Evolutionary conservation across 495 filamentous ascomycete species (phyloP).

Genomic region (Penicillium fimorum): DNA sequence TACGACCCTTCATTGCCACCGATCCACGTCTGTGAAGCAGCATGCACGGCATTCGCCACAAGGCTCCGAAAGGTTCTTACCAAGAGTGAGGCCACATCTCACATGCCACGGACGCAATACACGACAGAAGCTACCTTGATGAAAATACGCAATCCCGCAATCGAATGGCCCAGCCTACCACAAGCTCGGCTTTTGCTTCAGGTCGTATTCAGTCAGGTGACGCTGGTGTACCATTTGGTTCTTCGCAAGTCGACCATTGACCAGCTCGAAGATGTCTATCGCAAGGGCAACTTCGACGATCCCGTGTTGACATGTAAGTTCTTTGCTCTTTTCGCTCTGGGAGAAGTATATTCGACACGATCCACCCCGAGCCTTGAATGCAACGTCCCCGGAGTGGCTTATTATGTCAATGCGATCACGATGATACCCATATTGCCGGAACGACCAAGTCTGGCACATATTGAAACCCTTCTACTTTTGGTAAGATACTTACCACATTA

Average conservation of each 20-base stretch:
- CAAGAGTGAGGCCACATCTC: slow-evolving; percentile 18
- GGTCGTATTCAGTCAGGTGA: slow-evolving; percentile 28
- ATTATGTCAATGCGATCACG: slow-evolving; percentile 34
- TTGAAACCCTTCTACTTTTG: slow-evolving; percentile 29
- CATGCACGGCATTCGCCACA: slow-evolving; percentile 37
- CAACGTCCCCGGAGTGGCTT: slow-evolving; percentile 29
- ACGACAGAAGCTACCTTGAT: slow-evolving; percentile 24
- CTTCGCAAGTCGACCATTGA: slow-evolving; percentile 28
- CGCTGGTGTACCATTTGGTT: slow-evolving; percentile 32
- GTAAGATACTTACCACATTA: slow-evolving; percentile 7
- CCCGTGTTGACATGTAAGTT: slow-evolving; percentile 29
- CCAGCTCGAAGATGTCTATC: slow-evolving; percentile 24
- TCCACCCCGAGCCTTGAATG: slow-evolving; percentile 13
- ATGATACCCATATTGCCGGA: slow-evolving; percentile 33
- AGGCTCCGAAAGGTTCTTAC: slow-evolving; percentile 33
- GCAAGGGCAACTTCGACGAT: slow-evolving; percentile 19
- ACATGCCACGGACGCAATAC: slow-evolving; percentile 31
- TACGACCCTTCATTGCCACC: slow-evolving; percentile 31
- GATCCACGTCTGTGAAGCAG: slow-evolving; percentile 36
- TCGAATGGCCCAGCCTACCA: slow-evolving; percentile 27
- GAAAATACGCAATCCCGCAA: slow-evolving; percentile 14
- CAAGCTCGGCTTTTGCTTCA: slow-evolving; percentile 28
- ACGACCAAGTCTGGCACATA: slow-evolving; percentile 26
- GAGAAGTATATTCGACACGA: slow-evolving; percentile 31
- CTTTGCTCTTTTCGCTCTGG: slow-evolving; percentile 34